phyloP scores from a whole-genome alignment of 1,284 basidiomycete genomes.

The Ceratobasidium sp. region DNA sequence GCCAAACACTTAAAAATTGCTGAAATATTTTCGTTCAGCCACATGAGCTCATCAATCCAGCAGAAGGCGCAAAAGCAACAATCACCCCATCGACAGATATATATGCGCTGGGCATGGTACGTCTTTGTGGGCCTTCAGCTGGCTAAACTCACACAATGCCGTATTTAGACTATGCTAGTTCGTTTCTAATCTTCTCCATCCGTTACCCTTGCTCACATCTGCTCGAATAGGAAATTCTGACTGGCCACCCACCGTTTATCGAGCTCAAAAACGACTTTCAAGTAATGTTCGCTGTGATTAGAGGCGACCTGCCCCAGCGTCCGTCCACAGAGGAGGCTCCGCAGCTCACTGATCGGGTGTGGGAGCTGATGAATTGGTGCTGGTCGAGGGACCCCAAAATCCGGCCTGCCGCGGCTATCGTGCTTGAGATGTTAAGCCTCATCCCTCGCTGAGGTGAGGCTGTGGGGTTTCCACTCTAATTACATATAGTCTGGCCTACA shows the following conservation, averaged over 20 bases:
- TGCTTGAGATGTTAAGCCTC: slow-evolving; percentile 6
- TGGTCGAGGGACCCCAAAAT: background rate
- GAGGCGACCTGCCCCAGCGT: slow-evolving; percentile 9
- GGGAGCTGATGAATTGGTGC: slow-evolving; percentile 34
- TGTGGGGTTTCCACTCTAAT: no score
- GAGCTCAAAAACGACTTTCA: slow-evolving; percentile 29
- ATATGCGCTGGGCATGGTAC: slow-evolving; percentile 30
- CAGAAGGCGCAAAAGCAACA: background rate
- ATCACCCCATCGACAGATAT: slow-evolving; percentile 15
- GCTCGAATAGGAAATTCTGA: slow-evolving; percentile 12
- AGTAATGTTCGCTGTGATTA: slow-evolving; percentile 21
- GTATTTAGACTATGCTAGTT: no score
- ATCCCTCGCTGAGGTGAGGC: no score
- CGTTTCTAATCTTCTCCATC: no score
- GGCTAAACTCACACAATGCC: no score
- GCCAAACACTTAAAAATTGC: no score
- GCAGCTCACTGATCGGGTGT: slow-evolving; percentile 17
- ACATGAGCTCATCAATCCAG: slow-evolving; percentile 14
- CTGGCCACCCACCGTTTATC: background rate
- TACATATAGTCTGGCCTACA: no score
- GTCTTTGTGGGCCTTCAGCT: no score
- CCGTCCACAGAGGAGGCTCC: slow-evolving; percentile 16
- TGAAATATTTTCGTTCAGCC: no score
- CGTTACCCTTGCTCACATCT: no score
- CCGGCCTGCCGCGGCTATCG: background rate